Percentiles rank a stretch among this genome's conserved stretches.
Evolutionary conservation across 148 eudicot genomes (phyloP).

Genomic region (Fagopyrum esculentum): DNA sequence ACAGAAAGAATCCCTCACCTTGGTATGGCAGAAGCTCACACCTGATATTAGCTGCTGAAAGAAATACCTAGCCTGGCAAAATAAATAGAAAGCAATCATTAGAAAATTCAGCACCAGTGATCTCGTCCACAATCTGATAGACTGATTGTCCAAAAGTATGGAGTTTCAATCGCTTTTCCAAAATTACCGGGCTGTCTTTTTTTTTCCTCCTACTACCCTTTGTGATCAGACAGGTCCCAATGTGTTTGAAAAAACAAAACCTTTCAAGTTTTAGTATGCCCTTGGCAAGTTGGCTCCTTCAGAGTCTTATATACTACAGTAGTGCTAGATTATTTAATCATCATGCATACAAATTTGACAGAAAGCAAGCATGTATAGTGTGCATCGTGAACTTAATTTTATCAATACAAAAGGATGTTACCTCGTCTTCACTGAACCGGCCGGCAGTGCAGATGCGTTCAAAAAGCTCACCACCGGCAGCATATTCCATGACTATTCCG

Average conservation of each 20-base stretch:
- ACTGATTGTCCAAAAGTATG: neutral
- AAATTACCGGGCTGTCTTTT: neutral
- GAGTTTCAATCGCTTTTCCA: neutral
- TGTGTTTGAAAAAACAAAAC: neutral
- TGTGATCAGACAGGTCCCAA: neutral
- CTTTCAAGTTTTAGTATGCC: neutral
- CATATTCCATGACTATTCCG: conserved; percentile 16
- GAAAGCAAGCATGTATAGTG: neutral
- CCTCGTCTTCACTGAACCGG: conserved; percentile 13
- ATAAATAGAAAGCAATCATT: neutral
- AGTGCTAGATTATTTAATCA: too few relatives aligned
- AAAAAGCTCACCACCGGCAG: conserved; percentile 15
- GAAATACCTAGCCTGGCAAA: conserved; percentile 15
- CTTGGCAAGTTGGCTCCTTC: neutral
- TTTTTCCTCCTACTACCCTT: neutral
- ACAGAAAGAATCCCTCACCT: conserved; percentile 15
- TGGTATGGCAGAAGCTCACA: conserved; percentile 15
- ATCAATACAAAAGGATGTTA: neutral
- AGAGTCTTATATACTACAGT: too few relatives aligned
- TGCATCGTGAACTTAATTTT: neutral
- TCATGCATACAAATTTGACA: neutral
- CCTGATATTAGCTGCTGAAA: conserved; percentile 14
- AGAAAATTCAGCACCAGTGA: neutral
- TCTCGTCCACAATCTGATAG: neutral
- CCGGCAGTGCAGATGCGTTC: conserved; percentile 14